These are phyloP conservation scores for Oryza nivara DNA, from an alignment of 176 grass and related monocot genomes.

Conservation along the genomic window DNA sequence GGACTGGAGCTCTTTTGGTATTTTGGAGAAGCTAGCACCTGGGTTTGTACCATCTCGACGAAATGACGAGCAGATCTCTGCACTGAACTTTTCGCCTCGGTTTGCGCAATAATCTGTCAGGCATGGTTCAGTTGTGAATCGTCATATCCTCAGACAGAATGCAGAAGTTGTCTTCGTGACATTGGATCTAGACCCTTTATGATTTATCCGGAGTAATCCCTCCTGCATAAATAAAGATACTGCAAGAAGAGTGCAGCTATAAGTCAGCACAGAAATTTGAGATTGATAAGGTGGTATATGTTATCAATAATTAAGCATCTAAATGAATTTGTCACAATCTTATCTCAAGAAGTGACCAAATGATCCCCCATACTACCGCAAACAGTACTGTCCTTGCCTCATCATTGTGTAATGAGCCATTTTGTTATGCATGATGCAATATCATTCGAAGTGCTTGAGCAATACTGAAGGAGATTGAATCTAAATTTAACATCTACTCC, in stretches of 20 bases:
- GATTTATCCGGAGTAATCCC: not conserved
- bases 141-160: constrained; percentile 27
- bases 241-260: constrained; percentile 21
- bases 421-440: not conserved
- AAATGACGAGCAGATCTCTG: constrained; percentile 19
- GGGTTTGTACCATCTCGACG: constrained; percentile 27
- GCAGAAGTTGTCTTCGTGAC: constrained; percentile 31
- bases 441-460: not conserved
- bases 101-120: constrained; percentile 25
- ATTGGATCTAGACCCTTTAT: constrained; percentile 28
- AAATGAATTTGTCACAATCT: constrained; percentile 8
- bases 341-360: not conserved
- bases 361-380: not conserved
- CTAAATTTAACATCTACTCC: not conserved
- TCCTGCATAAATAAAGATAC: not conserved
- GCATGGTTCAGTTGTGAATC: constrained; percentile 36
- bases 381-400: not conserved
- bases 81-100: constrained; percentile 3
- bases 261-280: not conserved
- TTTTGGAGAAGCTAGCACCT: constrained; percentile 23
- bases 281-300: not conserved
- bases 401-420: not conserved
- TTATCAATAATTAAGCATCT: constrained; percentile 3
- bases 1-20: not conserved
- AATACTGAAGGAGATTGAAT: not conserved